Conservation (phyloP, 495 filamentous ascomycete species). For the Xylaria telfairii region DNA sequence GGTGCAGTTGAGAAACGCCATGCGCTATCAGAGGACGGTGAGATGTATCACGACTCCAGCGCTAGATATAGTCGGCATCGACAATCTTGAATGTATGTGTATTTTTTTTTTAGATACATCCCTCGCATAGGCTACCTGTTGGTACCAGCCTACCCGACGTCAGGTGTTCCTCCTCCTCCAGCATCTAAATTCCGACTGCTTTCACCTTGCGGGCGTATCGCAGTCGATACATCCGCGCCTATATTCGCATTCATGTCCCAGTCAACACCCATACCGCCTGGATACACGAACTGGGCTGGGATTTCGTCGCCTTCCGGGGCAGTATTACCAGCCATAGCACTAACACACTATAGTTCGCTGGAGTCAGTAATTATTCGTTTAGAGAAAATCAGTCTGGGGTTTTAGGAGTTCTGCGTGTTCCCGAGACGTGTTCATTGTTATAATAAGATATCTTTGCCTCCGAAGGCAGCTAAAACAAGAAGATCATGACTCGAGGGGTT, state of each 20-base stretch:
- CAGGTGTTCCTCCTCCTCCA: neutral
- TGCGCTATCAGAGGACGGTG: neutral
- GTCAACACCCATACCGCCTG: neutral
- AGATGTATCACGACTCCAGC: neutral
- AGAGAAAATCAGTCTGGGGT: too few relatives aligned
- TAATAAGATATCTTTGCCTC: too few relatives aligned
- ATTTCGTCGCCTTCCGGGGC: neutral
- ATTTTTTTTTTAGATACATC: neutral
- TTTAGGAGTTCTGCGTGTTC: too few relatives aligned
- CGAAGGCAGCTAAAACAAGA: too few relatives aligned
- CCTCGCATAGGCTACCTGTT: neutral
- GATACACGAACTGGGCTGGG: conserved; percentile 6
- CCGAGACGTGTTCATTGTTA: too few relatives aligned
- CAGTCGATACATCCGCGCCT: neutral
- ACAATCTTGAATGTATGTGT: neutral
- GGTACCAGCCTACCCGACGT: neutral
- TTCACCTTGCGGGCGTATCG: neutral
- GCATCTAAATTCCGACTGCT: neutral
- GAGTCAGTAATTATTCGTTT: too few relatives aligned
- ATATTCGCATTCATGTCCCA: neutral
- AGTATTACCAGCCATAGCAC: conserved; percentile 5
- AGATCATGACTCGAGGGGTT: too few relatives aligned
- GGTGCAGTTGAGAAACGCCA: neutral
- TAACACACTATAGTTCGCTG: too few relatives aligned
- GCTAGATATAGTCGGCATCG: neutral